Evolutionary conservation across 1,284 basidiomycete species (phyloP).

Genomic region (Cronartium quercuum): DNA sequence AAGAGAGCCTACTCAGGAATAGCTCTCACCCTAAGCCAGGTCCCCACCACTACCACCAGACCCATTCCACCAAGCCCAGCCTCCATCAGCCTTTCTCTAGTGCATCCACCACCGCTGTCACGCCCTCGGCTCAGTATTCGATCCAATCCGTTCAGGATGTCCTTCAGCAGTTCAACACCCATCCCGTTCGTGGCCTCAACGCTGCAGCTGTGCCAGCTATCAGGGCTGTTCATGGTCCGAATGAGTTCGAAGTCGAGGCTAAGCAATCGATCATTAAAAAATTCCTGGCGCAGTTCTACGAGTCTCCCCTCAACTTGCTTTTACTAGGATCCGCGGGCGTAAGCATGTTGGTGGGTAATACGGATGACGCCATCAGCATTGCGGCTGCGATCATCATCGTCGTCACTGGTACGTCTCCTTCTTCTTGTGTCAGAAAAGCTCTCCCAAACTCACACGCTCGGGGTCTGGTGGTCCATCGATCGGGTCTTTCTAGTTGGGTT

Average conservation of each 20-base stretch:
- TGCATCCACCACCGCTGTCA: neutral
- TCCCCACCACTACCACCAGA: neutral
- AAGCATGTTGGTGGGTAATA: conserved; percentile 82
- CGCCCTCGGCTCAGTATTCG: conserved; percentile 30
- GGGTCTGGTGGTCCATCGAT: no score
- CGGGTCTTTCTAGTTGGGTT: conserved; percentile 66
- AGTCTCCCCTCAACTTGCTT: conserved; percentile 82
- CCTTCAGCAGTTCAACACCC: conserved; percentile 57
- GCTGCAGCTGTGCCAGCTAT: conserved; percentile 62
- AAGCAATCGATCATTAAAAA: conserved; percentile 75
- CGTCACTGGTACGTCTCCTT: conserved; percentile 62
- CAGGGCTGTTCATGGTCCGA: conserved; percentile 69
- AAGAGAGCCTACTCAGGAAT: conserved; percentile 6
- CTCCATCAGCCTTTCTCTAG: neutral
- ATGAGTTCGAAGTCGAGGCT: conserved; percentile 83
- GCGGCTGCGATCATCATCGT: conserved; percentile 89
- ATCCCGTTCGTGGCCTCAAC: conserved; percentile 60
- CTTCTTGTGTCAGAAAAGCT: neutral
- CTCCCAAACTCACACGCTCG: neutral
- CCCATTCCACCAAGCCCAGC: neutral
- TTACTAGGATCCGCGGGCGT: conserved; percentile 79
- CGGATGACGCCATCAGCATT: conserved; percentile 90
- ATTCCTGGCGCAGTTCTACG: conserved; percentile 87
- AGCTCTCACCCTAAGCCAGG: neutral
- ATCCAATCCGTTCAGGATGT: conserved; percentile 30